Evolutionary conservation across 495 filamentous ascomycete species (phyloP).

Genomic region (Penicillium lagena): DNA sequence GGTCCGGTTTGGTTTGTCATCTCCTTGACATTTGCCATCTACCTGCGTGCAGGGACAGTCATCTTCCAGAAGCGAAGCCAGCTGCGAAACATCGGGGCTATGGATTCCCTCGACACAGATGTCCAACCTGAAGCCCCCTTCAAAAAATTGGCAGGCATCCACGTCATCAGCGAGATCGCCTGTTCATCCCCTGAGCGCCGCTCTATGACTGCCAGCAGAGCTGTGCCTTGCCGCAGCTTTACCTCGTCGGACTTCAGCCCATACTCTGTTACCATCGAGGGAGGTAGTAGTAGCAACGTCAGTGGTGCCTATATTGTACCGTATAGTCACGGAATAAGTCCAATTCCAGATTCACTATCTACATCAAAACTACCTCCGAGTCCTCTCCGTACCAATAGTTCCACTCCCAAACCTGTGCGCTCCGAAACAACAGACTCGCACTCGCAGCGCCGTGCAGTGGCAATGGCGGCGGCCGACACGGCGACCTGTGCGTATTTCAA

Average conservation of each 20-base stretch:
- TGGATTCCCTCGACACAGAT: slow-evolving; percentile 31
- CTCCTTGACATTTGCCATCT: slow-evolving; percentile 63
- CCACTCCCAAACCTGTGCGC: slow-evolving; percentile 2
- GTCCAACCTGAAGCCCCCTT: slow-evolving; percentile 34
- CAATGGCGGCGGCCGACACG: slow-evolving; percentile 18
- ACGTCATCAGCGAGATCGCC: slow-evolving; percentile 36
- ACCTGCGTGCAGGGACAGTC: slow-evolving; percentile 61
- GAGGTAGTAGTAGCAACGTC: slow-evolving; percentile 9
- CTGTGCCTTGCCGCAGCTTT: neutral
- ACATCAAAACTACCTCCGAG: neutral
- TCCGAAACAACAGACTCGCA: slow-evolving; percentile 5
- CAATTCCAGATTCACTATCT: neutral
- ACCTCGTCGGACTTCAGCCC: slow-evolving; percentile 9
- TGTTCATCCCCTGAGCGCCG: slow-evolving; percentile 7
- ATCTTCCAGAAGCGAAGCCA: slow-evolving; percentile 53
- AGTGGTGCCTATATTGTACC: neutral
- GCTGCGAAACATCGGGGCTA: slow-evolving; percentile 31
- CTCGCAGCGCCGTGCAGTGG: slow-evolving; percentile 11
- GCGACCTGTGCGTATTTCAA: slow-evolving; percentile 74
- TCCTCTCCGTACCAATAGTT: slow-evolving; percentile 1
- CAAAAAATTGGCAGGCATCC: slow-evolving; percentile 54
- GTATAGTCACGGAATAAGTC: too few relatives aligned
- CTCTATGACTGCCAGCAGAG: neutral
- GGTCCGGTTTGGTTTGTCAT: slow-evolving; percentile 81
- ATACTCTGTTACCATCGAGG: slow-evolving; percentile 34